Base-by-base conservation (phyloP, 1,284 basidiomycete species). In the Trichosporon ovoides region DNA sequence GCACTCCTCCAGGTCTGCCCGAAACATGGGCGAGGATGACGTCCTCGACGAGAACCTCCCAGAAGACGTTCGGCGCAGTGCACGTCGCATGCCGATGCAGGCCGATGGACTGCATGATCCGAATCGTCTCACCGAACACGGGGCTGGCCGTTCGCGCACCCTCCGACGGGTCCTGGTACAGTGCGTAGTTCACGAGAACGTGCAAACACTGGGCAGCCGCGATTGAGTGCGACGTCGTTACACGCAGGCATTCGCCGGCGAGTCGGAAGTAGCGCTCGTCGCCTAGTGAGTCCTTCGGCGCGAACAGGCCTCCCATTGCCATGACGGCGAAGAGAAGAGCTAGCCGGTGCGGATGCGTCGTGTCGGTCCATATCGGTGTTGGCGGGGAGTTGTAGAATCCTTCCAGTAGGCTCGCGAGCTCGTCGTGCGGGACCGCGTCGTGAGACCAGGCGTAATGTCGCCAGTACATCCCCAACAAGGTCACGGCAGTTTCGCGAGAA, bases 271-370 rank as follows among this genome's bases (percentile, higher is more conserved):
- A 48, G 24, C 43, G 43, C 43, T 48, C 43, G 43, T 48, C 22
- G 5, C 28, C 43, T 1, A 22, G 22, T 22, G 35, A 22, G 18
- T 22, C 22, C 28, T 55, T 43, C 16, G 53, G 24, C 13, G 38
- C 53, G 11, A 43, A 35, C 35, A 43, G 24, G 18, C 53, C 38
- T 10, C 40, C 53, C 40, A 48, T 55, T 13, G 20, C 53, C 33
- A 48, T 19, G 9, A 55, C 38, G 24, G 43, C 38, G 40, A 20
- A 55, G 24, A 55, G 22, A 3, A 43, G 40, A 1, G 53, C 53
- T 2, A 55, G 40, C 19, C 38, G 38, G 43, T 48, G 53, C 14
- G 38, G 40, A 33, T 55, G 53, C 18, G 53, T 55, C 38, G 36
- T 43, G 13, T 34, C 31, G 38, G 53, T 55, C 53, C 38, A 43